Conservation (phyloP, 2,329 filamentous ascomycete genomes). For the Penicillium thymicola region DNA sequence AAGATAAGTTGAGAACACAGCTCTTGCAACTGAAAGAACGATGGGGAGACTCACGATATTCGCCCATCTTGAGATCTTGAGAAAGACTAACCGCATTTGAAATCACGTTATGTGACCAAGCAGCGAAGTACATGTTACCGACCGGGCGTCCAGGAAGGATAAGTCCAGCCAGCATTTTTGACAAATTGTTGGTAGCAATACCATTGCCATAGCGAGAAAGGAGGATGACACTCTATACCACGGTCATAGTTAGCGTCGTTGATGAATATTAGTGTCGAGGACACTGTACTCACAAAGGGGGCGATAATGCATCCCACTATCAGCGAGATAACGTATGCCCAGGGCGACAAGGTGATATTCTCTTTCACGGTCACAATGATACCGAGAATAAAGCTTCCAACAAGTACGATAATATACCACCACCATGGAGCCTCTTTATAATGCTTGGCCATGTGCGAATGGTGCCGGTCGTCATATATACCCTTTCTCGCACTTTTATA, state of each 20-base stretch:
- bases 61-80: conserved; percentile 57
- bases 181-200: conserved; percentile 58
- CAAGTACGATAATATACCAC: conserved; percentile 31
- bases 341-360: conserved; percentile 30
- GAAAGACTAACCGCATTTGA: conserved; percentile 49
- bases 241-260: conserved; percentile 1
- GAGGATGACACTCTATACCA: conserved; percentile 48
- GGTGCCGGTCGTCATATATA: conserved; percentile 51
- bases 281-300: conserved; percentile 21
- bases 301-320: conserved; percentile 28
- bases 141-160: conserved; percentile 51
- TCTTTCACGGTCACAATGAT: conserved; percentile 31
- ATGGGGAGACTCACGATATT: conserved; percentile 48
- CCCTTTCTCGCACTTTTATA: conserved; percentile 48
- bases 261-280: not conserved
- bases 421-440: conserved; percentile 50
- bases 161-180: conserved; percentile 56
- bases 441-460: conserved; percentile 51
- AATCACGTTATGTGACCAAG: conserved; percentile 59
- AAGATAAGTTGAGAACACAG: not conserved
- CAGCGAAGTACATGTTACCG: conserved; percentile 58
- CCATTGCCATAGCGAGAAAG: conserved; percentile 56
- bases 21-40: conserved; percentile 21
- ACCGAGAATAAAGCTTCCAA: conserved; percentile 30
- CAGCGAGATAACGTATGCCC: conserved; percentile 33